Conservation (phyloP, 1,284 basidiomycete genomes). For the Cutaneotrichosporon spelunceum region DNA sequence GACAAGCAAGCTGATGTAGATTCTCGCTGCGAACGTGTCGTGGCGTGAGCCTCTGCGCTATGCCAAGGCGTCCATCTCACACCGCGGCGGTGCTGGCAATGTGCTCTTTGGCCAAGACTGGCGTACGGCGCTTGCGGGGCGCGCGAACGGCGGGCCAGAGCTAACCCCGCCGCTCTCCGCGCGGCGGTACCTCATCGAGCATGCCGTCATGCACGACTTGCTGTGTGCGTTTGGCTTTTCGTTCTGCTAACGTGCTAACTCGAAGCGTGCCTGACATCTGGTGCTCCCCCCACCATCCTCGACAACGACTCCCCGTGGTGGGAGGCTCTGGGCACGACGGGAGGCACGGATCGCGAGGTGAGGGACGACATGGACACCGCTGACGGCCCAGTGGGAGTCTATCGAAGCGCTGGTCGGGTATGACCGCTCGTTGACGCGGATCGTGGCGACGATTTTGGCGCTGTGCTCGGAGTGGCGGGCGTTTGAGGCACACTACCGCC, state of each 20-base stretch:
- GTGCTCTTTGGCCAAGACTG: conserved; percentile 31
- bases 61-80: conserved; percentile 27
- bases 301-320: conserved; percentile 33
- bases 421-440: conserved; percentile 30
- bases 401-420: conserved; percentile 34
- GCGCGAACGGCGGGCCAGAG: conserved; percentile 6
- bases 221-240: conserved; percentile 23
- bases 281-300: conserved; percentile 25
- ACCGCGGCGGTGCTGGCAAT: conserved; percentile 34
- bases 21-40: conserved; percentile 32
- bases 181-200: conserved; percentile 34
- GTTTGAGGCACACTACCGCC: conserved; percentile 25
- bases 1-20: conserved; percentile 17
- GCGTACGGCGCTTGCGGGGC: conserved; percentile 12
- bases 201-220: conserved; percentile 33
- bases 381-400: conserved; percentile 29
- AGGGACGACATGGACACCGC: conserved; percentile 11
- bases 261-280: conserved; percentile 28
- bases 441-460: conserved; percentile 20
- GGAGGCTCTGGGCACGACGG: conserved; percentile 28
- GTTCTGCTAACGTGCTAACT: background rate
- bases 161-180: conserved; percentile 10
- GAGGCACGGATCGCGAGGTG: conserved; percentile 24
- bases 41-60: conserved; percentile 39
- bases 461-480: conserved; percentile 21